Evolutionary conservation across 352 stramenopile genomes (phyloP).

Genomic region (Phytopythium chamaehyphon): DNA sequence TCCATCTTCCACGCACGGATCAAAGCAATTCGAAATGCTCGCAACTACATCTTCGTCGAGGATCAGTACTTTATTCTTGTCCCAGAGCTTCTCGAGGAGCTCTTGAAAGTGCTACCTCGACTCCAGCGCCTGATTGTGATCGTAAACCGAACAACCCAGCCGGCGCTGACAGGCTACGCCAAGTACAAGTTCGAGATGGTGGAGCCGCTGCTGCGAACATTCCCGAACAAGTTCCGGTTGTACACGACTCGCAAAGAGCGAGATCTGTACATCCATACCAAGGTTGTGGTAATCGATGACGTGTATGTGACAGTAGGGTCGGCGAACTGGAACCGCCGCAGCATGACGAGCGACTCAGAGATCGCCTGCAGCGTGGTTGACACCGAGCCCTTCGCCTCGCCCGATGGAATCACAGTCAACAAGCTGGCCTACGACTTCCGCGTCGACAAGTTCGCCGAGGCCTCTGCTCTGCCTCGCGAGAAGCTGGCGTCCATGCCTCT

Average conservation of each 20-base stretch:
- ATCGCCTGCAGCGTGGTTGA: slow-evolving; percentile 57
- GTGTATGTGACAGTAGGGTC: slow-evolving; percentile 82
- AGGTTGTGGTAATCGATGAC: slow-evolving; percentile 82
- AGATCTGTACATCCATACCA: slow-evolving; percentile 76
- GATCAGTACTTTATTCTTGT: slow-evolving; percentile 74
- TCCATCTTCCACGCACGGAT: slow-evolving; percentile 44
- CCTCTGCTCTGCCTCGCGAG: slow-evolving; percentile 19
- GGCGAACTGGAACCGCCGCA: slow-evolving; percentile 91
- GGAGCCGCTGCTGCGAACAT: slow-evolving; percentile 36
- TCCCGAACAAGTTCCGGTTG: slow-evolving; percentile 51
- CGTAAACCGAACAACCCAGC: slow-evolving; percentile 34
- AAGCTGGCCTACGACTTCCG: slow-evolving; percentile 38
- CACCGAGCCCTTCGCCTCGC: slow-evolving; percentile 19
- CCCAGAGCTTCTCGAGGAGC: slow-evolving; percentile 45
- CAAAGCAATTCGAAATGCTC: slow-evolving; percentile 50
- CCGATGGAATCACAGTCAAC: slow-evolving; percentile 37
- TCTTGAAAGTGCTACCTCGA: slow-evolving; percentile 34
- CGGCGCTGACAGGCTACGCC: slow-evolving; percentile 42
- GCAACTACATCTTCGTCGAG: slow-evolving; percentile 67
- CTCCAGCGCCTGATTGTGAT: slow-evolving; percentile 53
- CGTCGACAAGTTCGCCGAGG: slow-evolving; percentile 54
- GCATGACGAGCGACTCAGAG: slow-evolving; percentile 66
- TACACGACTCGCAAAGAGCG: slow-evolving; percentile 46
- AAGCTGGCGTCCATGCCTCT: slow-evolving; percentile 13
- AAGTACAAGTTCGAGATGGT: slow-evolving; percentile 70